Conservation (phyloP, 768 basidiomycete genomes). For the Phylloporus sp. region DNA sequence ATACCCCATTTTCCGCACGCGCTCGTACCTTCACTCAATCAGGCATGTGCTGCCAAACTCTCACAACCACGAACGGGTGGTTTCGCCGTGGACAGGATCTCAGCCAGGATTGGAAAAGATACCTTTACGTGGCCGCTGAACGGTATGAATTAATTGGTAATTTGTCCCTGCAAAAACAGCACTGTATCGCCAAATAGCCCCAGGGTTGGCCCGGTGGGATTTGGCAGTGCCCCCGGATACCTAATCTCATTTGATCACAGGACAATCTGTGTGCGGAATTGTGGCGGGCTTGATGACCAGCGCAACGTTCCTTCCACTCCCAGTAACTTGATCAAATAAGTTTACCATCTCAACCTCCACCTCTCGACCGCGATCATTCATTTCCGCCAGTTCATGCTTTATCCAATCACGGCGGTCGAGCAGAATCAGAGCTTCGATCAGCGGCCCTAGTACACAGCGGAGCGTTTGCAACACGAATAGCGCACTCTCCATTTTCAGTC, state of each 20-base stretch:
- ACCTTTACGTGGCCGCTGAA: slow-evolving; percentile 42
- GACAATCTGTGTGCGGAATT: slow-evolving; percentile 2
- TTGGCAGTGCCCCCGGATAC: slow-evolving; percentile 4
- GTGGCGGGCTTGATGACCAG: slow-evolving; percentile 44
- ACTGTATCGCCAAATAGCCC: slow-evolving; percentile 6
- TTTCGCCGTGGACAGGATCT: slow-evolving; percentile 52
- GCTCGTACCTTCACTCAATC: slow-evolving; percentile 47
- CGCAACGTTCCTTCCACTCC: slow-evolving; percentile 69
- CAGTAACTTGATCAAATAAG: slow-evolving; percentile 66
- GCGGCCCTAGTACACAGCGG: slow-evolving; percentile 63
- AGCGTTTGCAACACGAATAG: slow-evolving; percentile 60
- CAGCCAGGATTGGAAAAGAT: slow-evolving; percentile 69
- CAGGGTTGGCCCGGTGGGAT: slow-evolving; percentile 6
- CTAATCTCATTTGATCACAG: neutral
- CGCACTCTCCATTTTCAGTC: slow-evolving; percentile 33
- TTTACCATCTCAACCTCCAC: slow-evolving; percentile 49
- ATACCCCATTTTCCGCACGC: slow-evolving; percentile 48
- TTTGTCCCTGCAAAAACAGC: slow-evolving; percentile 4
- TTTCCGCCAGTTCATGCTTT: slow-evolving; percentile 33
- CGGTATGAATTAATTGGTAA: slow-evolving; percentile 11
- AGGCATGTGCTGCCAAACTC: slow-evolving; percentile 39
- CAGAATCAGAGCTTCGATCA: slow-evolving; percentile 61
- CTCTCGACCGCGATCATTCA: slow-evolving; percentile 14
- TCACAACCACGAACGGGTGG: slow-evolving; percentile 40
- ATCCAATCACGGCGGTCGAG: slow-evolving; percentile 61